These are phyloP conservation scores for Phytophthora agathidicida DNA, from an alignment of 352 stramenopile species.

Conservation along the genomic window DNA sequence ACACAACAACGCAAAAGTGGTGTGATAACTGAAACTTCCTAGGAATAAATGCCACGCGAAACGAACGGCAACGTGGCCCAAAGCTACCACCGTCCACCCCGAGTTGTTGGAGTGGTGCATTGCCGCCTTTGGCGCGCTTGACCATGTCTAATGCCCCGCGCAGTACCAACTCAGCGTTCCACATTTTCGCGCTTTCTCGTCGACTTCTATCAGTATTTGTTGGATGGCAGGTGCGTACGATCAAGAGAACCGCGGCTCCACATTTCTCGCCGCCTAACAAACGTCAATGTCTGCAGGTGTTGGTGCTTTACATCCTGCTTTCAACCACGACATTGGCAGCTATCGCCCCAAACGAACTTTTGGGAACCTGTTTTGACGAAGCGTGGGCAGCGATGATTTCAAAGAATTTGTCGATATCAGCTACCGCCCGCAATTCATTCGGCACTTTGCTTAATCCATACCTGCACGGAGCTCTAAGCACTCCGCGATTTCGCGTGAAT, in stretches of 20 bases:
- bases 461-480: slow-evolving; percentile 38
- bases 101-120: too few relatives aligned
- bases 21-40: too few relatives aligned
- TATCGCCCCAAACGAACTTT: slow-evolving; percentile 43
- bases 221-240: slow-evolving; percentile 19
- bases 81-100: too few relatives aligned
- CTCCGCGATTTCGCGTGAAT: slow-evolving; percentile 40
- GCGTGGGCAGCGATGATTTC: slow-evolving; percentile 37
- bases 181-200: background rate
- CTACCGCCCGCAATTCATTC: slow-evolving; percentile 20
- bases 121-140: background rate
- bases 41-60: background rate
- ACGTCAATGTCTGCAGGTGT: background rate
- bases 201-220: background rate
- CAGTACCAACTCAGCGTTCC: background rate
- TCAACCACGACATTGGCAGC: slow-evolving; percentile 5
- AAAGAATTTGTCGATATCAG: slow-evolving; percentile 33
- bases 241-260: background rate
- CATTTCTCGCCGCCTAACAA: background rate
- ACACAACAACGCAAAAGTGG: too few relatives aligned
- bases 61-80: slow-evolving; percentile 15
- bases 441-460: slow-evolving; percentile 35
- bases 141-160: background rate
- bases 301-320: slow-evolving; percentile 1
- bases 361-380: slow-evolving; percentile 48